Conservation (phyloP, 495 filamentous ascomycete species). For the Pyronema domesticum region DNA sequence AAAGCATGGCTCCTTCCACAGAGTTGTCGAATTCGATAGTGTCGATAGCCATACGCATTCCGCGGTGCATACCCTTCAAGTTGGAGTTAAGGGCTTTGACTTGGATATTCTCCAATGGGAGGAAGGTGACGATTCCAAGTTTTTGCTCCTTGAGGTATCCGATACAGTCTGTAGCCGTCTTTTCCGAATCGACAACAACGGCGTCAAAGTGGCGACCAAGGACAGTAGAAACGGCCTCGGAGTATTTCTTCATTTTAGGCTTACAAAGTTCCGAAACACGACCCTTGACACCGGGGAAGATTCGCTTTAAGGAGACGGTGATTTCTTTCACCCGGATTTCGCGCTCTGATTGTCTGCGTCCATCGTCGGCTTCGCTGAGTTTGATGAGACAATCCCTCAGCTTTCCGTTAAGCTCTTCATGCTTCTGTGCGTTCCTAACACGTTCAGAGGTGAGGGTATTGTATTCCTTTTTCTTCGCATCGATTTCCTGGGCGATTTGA, state of each 20-base stretch:
- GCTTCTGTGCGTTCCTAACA: conserved; percentile 53
- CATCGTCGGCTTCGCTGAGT: conserved; percentile 64
- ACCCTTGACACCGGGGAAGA: conserved; percentile 81
- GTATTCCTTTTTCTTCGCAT: conserved; percentile 75
- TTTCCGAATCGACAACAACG: conserved; percentile 90
- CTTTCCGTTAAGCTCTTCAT: conserved; percentile 81
- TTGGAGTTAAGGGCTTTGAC: conserved; percentile 74
- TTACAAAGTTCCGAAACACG: conserved; percentile 83
- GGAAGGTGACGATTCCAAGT: conserved; percentile 70
- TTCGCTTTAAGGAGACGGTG: conserved; percentile 67
- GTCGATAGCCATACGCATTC: conserved; percentile 81
- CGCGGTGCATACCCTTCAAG: conserved; percentile 70
- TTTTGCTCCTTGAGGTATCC: conserved; percentile 83
- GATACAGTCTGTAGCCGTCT: conserved; percentile 83
- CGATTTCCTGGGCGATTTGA: conserved; percentile 56
- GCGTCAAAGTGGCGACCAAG: conserved; percentile 86
- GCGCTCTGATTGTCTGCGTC: conserved; percentile 63
- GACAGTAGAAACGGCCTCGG: conserved; percentile 79
- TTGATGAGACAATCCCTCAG: conserved; percentile 61
- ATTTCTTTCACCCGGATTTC: conserved; percentile 60
- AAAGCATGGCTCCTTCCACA: conserved; percentile 79
- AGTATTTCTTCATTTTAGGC: conserved; percentile 89
- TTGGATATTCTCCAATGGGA: conserved; percentile 92
- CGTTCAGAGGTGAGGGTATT: conserved; percentile 74
- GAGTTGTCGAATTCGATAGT: conserved; percentile 83